phyloP scores from a whole-genome alignment of 352 stramenopile species.

The Pythium coloratum region DNA sequence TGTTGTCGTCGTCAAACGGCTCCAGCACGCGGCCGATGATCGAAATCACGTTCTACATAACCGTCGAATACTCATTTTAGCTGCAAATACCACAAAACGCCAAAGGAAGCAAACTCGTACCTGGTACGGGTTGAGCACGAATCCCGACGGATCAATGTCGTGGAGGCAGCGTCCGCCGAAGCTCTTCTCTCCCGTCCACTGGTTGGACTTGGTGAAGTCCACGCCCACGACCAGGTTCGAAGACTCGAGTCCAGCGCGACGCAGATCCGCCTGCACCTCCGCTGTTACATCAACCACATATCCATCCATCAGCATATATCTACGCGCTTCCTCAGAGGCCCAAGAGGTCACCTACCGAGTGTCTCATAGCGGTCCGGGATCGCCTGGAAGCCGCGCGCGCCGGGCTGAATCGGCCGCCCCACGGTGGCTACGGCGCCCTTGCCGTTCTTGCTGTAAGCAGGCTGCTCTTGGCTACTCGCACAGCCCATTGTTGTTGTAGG shows the following conservation, averaged over 20 bases:
- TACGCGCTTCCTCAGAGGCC: neutral
- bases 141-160: constrained; percentile 45
- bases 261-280: constrained; percentile 47
- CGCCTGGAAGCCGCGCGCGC: constrained; percentile 31
- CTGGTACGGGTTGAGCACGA: constrained; percentile 62
- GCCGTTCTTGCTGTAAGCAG: constrained; percentile 5
- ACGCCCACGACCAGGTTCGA: constrained; percentile 72
- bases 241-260: constrained; percentile 56
- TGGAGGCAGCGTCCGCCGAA: constrained; percentile 51
- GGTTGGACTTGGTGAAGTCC: constrained; percentile 74
- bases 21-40: constrained; percentile 71
- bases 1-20: constrained; percentile 78
- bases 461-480: constrained; percentile 13
- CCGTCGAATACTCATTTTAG: no score
- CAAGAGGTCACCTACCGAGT: constrained; percentile 29
- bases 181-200: constrained; percentile 66
- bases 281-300: constrained; percentile 23
- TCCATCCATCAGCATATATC: neutral
- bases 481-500: constrained; percentile 18
- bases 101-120: constrained; percentile 20
- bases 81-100: no score
- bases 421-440: neutral
- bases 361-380: constrained; percentile 67
- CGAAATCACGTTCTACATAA: constrained; percentile 62
- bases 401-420: neutral